Base-by-base conservation (phyloP, 2,329 filamentous ascomycete species). In the Nemania sp. region DNA sequence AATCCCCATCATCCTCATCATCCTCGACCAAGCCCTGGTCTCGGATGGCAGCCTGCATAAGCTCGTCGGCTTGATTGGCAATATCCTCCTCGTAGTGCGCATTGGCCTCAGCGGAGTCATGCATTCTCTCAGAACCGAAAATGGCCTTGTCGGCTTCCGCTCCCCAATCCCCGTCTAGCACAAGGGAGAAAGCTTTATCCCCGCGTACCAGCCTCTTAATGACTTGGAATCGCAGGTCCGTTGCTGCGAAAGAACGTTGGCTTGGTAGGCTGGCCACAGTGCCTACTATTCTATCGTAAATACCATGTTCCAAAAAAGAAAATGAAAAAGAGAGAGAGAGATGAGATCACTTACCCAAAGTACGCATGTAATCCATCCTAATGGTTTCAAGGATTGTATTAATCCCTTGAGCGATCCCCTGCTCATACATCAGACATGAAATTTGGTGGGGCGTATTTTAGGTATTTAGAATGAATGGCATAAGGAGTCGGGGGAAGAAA, bases 341-440 rank as follows among this genome's bases (percentile, higher is more conserved):
- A 14, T 31, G n/a, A 15, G 12, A 19, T 26, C 14, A 43, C 63
- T 57, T 41, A 65, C 64, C 60, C 7, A 66, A 33, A 39, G 61
- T 60, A 26, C 54, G 55, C 60, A 57, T 64, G 26, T 66, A 65
- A 23, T 65, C 65, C 5, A 41, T 43, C 26, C 34, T 45, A 9
- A 58, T 19, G 2, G 36, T 49, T 5, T 43, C 46, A 9, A 61
- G 61, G 12, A 65, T 55, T 2, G 33, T 49, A 15, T 54, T 49
- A 9, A 59, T 41, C 12, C 41, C 26, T 7, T 59, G 42, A 2
- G 6, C 15, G 23, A 67, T 60, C 15, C 47, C 39, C 49, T 57
- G 28, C 23, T n/a, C 11, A 40, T 6, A 23, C 20, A 11, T 37
- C n/a, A 43, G 9, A 2, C n/a, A 12, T 47, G 31, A 47, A 30